phyloP scores from a whole-genome alignment of 345 rosid species.

The Psidium guajava region DNA sequence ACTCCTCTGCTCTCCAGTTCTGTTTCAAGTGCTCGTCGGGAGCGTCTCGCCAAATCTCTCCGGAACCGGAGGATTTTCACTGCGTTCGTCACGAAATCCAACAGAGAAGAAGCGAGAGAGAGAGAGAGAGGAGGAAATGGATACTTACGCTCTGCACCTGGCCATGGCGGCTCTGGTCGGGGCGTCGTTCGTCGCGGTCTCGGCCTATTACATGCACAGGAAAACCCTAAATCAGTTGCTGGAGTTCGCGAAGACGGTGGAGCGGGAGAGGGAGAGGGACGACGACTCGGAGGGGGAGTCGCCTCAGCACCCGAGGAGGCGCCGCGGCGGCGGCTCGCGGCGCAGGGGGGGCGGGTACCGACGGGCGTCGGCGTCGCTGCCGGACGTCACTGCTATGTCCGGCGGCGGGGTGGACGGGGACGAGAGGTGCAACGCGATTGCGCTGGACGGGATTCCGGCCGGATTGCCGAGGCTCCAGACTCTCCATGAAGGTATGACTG shows the following conservation, averaged over 20 bases:
- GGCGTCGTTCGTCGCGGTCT: conserved; percentile 88
- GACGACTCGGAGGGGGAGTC: conserved; percentile 43
- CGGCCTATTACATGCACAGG: conserved; percentile 86
- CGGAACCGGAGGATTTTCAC: background rate
- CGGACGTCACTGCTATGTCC: conserved; percentile 61
- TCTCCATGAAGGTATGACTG: conserved; percentile 60
- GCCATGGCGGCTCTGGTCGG: conserved; percentile 98
- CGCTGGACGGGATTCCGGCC: conserved; percentile 64
- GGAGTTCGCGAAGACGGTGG: conserved; percentile 77
- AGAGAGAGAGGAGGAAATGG: conserved; percentile 26
- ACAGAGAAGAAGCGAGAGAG: background rate
- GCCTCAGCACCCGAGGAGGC: conserved; percentile 27
- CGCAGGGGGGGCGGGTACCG: conserved; percentile 51
- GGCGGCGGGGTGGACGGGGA: conserved; percentile 36
- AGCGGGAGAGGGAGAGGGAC: conserved; percentile 27
- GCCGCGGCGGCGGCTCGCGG: conserved; percentile 23
- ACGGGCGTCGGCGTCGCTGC: conserved; percentile 57
- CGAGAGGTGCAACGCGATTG: conserved; percentile 50
- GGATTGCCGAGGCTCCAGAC: conserved; percentile 82
- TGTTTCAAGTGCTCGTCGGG: background rate
- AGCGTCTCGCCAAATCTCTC: background rate
- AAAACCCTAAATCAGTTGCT: conserved; percentile 85
- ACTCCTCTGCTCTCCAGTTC: background rate
- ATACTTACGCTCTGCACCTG: conserved; percentile 59
- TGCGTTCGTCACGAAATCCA: background rate